These are phyloP conservation scores for Chlamydomonas schloesseri DNA, from an alignment of 139 green algal species.

Conservation along the genomic window DNA sequence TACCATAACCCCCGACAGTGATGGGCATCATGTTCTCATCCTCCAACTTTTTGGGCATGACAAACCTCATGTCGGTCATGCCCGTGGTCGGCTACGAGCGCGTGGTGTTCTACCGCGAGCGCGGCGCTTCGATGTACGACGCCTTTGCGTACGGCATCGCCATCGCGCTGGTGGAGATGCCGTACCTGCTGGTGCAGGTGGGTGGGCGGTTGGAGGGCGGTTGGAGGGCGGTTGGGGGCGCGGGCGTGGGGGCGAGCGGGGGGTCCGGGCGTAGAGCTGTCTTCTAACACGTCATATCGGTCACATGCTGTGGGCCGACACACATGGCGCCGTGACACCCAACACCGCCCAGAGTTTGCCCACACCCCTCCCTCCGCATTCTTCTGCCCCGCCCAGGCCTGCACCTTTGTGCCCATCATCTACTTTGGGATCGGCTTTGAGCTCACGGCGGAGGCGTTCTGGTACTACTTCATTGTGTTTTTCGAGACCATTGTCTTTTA, in stretches of 20 bases:
- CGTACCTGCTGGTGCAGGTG: constrained; percentile 61
- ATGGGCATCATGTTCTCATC: constrained; percentile 59
- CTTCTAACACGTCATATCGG: too few relatives aligned
- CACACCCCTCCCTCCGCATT: too few relatives aligned
- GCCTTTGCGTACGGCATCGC: constrained; percentile 56
- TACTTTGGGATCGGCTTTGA: constrained; percentile 71
- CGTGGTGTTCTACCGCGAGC: constrained; percentile 56
- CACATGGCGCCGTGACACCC: too few relatives aligned
- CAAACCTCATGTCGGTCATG: constrained; percentile 57
- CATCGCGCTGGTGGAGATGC: constrained; percentile 65
- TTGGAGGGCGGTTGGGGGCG: too few relatives aligned
- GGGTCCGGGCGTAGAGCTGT: too few relatives aligned
- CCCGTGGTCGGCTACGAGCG: constrained; percentile 51
- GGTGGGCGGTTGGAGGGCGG: too few relatives aligned
- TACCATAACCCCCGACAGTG: background rate
- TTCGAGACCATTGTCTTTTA: constrained; percentile 60
- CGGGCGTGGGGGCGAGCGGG: too few relatives aligned
- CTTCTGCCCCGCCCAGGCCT: constrained; percentile 29
- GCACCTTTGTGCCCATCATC: constrained; percentile 70
- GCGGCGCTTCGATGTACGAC: constrained; percentile 46
- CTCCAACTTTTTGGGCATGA: constrained; percentile 58
- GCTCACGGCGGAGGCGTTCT: constrained; percentile 24
- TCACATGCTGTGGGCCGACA: too few relatives aligned
- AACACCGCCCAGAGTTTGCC: too few relatives aligned
- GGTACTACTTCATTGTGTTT: constrained; percentile 62